A percentile compares a stretch with the other conserved stretches of the same genome.
Conservation (phyloP, 441 rosid species). For the Erodium moschatum region DNA sequence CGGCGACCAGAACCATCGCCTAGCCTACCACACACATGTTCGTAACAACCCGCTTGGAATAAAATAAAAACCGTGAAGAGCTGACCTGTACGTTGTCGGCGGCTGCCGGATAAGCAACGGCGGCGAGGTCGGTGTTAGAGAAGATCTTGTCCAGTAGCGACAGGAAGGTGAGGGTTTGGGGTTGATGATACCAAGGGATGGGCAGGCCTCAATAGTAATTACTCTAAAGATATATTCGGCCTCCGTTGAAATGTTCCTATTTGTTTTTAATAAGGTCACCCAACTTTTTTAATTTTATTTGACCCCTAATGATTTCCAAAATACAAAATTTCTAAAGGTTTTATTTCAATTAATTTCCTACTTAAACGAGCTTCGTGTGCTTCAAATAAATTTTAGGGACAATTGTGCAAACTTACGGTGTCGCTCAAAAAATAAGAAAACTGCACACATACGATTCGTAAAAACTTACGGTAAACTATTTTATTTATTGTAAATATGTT, state of each 20-base stretch:
- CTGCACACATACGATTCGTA: too few species aligned
- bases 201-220: not conserved
- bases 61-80: not conserved
- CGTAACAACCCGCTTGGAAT: not conserved
- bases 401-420: too few species aligned
- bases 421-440: too few species aligned
- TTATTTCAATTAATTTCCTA: too few species aligned
- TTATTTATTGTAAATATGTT: too few species aligned
- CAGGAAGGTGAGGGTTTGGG: not conserved
- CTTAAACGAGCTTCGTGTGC: too few species aligned
- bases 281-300: not conserved
- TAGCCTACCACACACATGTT: not conserved
- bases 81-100: not conserved
- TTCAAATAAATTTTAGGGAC: too few species aligned
- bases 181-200: not conserved
- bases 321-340: too few species aligned
- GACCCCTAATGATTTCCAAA: not conserved
- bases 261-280: not conserved
- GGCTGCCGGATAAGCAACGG: not conserved
- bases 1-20: not conserved
- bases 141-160: not conserved
- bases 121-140: not conserved
- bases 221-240: not conserved
- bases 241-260: not conserved
- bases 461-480: too few species aligned